These are phyloP conservation scores for Scheffersomyces stambukii DNA, from an alignment of 1,139 yeast genomes.

Conservation along the genomic window DNA sequence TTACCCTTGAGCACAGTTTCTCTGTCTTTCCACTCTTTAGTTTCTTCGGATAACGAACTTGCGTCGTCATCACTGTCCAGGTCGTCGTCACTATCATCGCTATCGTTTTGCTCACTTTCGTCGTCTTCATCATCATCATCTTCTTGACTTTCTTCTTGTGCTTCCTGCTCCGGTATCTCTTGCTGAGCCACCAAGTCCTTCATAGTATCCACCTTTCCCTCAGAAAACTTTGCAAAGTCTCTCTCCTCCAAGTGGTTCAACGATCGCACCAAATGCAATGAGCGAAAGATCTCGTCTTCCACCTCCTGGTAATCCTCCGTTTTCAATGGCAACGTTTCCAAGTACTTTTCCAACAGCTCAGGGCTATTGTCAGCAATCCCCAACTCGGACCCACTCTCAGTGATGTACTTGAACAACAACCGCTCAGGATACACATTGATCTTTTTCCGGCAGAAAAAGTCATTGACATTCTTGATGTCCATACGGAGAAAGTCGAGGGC, in stretches of 20 bases:
- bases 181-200: conserved; percentile 41
- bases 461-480: conserved; percentile 96
- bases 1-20: conserved; percentile 53
- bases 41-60: conserved; percentile 10
- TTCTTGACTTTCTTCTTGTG: conserved; percentile 12
- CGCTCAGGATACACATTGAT: conserved; percentile 81
- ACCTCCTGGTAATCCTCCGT: conserved; percentile 45
- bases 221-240: conserved; percentile 76
- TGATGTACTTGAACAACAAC: conserved; percentile 72
- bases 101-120: conserved; percentile 17
- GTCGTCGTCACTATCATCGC: conserved; percentile 26
- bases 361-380: conserved; percentile 39
- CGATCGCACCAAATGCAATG: conserved; percentile 77
- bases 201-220: conserved; percentile 79
- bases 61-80: conserved; percentile 30
- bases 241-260: conserved; percentile 77
- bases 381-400: conserved; percentile 34
- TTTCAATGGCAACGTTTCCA: conserved; percentile 49
- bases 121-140: conserved; percentile 13
- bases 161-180: conserved; percentile 10
- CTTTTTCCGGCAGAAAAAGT: conserved; percentile 68
- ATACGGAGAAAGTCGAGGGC: conserved; percentile 89
- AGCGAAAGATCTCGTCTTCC: conserved; percentile 82
- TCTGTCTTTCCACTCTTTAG: neutral
- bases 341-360: conserved; percentile 30